Conservation (phyloP, 805 yeast species). For the Starmerella stigmatis region DNA sequence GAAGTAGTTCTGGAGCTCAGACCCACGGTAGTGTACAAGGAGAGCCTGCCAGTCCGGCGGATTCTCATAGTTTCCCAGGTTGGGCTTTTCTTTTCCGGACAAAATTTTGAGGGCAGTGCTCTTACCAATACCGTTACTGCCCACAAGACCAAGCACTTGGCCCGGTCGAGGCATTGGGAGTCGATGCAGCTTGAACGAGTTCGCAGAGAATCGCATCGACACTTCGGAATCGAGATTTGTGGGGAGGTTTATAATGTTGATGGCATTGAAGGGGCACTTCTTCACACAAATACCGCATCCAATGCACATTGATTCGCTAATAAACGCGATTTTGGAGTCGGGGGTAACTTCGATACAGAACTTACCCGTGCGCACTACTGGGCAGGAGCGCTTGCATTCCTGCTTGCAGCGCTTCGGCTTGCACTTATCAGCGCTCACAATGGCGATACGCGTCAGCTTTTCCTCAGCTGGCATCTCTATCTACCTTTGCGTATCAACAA, state of each 20-base stretch:
- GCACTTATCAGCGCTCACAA: slow-evolving; percentile 87
- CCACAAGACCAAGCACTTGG: slow-evolving; percentile 94
- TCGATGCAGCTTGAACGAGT: slow-evolving; percentile 93
- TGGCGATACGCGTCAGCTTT: slow-evolving; percentile 61
- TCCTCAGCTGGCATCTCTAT: slow-evolving; percentile 9
- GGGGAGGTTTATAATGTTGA: slow-evolving; percentile 89
- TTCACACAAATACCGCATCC: slow-evolving; percentile 99
- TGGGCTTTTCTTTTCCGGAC: slow-evolving; percentile 96
- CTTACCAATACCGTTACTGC: slow-evolving; percentile 98
- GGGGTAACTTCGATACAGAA: slow-evolving; percentile 95
- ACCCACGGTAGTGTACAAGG: slow-evolving; percentile 84
- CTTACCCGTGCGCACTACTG: slow-evolving; percentile 95
- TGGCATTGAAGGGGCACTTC: slow-evolving; percentile 97
- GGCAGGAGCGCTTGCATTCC: slow-evolving; percentile 94
- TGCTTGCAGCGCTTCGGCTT: slow-evolving; percentile 98
- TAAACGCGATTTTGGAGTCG: slow-evolving; percentile 81
- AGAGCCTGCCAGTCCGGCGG: slow-evolving; percentile 98
- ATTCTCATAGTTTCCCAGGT: slow-evolving; percentile 82
- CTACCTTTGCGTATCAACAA: background rate
- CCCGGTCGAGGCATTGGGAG: slow-evolving; percentile 98
- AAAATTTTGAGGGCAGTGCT: slow-evolving; percentile 93
- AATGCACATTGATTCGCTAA: slow-evolving; percentile 85
- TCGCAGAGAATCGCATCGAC: slow-evolving; percentile 95
- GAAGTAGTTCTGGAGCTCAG: slow-evolving; percentile 92
- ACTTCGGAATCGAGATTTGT: slow-evolving; percentile 87